Evolutionary conservation across 345 rosid genomes (phyloP), one percentile per base, ranked within the genome.

Genomic region (Eucalyptus albens): DNA sequence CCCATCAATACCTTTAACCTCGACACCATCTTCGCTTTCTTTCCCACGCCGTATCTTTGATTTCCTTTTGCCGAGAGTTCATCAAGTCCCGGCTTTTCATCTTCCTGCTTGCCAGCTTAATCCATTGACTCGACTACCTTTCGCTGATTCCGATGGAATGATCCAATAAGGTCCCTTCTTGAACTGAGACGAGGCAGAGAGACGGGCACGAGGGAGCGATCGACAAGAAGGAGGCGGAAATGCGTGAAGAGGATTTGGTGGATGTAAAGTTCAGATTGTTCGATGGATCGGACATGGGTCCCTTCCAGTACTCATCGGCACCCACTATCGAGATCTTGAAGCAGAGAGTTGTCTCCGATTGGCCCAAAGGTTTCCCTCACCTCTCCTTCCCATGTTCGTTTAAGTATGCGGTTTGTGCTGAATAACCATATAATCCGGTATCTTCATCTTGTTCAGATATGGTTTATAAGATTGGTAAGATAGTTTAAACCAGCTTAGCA

Each of bases 281-380:
- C 90, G 99, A 97, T 91, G 99, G 98, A 85, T 96, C 98, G 45
- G 99, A 97, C 86, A 94, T 97, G 93, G 99, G 99, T 15, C 99
- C 99, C 3, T 96, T 97, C 91, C 94, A 94, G 56, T 97, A 96
- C 96, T 94, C 98, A 6, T 82, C 96, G 29, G 93, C 98, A 3
- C 96, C 99, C 15, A 96, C 99, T 5, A 94, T 97, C 12, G 99
- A 97, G 89, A 91, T 95, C 93, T 95, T 97, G 86, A 97, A 97
- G 94, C 99, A 97, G 92, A 92, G 98, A 89, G 94, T 96, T 85
- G 97, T 97, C 89, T 94, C 97, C 53, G 98, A 97, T 94, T 97
- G 98, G 98, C 99, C 99, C 69, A 96, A 94, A 96, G 99, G 98
- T 96, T 89, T 44, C 77, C 88, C 50, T 37, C 87, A 3, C 40